Base-by-base conservation (phyloP, 2,329 filamentous ascomycete genomes). In the Fusarium compactum region DNA sequence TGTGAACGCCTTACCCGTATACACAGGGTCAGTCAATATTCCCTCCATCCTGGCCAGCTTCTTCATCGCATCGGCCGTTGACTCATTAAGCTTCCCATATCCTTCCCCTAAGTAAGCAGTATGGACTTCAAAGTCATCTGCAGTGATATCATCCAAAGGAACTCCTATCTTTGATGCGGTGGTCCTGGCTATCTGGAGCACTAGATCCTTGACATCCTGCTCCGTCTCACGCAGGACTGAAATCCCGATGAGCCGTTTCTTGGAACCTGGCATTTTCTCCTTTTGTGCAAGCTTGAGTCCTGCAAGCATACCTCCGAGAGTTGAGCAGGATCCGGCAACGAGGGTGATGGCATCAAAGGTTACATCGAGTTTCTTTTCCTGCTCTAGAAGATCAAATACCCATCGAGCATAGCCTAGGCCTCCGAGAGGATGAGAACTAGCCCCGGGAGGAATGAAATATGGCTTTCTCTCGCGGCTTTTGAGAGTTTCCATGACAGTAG, bases 381-480 rank as follows among this genome's bases (percentile, higher is more conserved):
- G 52, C 18, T 69, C 67, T 3, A 69, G 48, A 3, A 69, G n/a
- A 4, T 69, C 62, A 6, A 69, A 70, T 3, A 48, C 67, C 67
- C 67, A 69, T 10, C 57, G 56, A n/a, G 67, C 67, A 24, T 62
- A 69, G 14, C 67, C 67, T 5, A 69, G 9, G 7, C 67, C 67
- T 1, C 67, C 67, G 0, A 63, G 38, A 8, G 56, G 52, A 52
- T 69, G 67, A 4, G 62, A 41, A 20, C 67, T 70, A 16, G 66
- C 67, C 1, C 67, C 67, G 1, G 56, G n/a, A 18, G 67, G 67
- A 4, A 70, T 69, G 0, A 45, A 55, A 16, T 69, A 69, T 6
- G 67, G 62, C 11, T 30, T 70, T 18, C 22, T 44, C 8, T 67
- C 67, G 2, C 62, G 56, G 0, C 38, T 24, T 18, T 63, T 55